Evolutionary conservation across 345 rosid genomes (phyloP).

Genomic region (Luvunga scandens): DNA sequence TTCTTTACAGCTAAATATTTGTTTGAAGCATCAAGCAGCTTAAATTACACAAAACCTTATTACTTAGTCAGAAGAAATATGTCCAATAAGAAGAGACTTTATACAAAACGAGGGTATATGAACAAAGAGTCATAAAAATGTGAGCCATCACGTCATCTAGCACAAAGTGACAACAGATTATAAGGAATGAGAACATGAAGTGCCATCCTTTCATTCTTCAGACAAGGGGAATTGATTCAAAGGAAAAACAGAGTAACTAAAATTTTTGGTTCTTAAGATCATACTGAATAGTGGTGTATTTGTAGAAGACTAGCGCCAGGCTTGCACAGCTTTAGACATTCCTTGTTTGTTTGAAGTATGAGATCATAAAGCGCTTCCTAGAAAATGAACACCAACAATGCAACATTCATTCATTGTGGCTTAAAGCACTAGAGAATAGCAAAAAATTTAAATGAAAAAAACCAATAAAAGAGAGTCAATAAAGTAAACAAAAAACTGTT

Average conservation of each 20-base stretch:
- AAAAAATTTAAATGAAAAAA: background rate
- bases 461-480: background rate
- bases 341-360: conserved; percentile 81
- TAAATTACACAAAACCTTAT: background rate
- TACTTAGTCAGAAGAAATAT: background rate
- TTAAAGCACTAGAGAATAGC: background rate
- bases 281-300: conserved; percentile 77
- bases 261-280: conserved; percentile 5
- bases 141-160: background rate
- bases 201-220: background rate
- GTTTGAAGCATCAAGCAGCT: background rate
- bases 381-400: conserved; percentile 11
- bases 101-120: background rate
- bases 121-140: background rate
- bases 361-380: conserved; percentile 91
- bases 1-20: background rate
- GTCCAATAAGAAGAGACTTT: background rate
- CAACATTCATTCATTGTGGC: background rate
- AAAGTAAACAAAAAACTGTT: background rate
- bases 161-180: background rate
- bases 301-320: conserved; percentile 75
- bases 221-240: background rate
- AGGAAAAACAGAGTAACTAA: background rate
- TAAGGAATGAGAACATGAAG: background rate
- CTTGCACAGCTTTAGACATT: conserved; percentile 67